A percentile compares a stretch with the other conserved stretches of the same genome.
Conservation (phyloP, 2,329 filamentous ascomycete genomes). For the Sarocladium strictum region DNA sequence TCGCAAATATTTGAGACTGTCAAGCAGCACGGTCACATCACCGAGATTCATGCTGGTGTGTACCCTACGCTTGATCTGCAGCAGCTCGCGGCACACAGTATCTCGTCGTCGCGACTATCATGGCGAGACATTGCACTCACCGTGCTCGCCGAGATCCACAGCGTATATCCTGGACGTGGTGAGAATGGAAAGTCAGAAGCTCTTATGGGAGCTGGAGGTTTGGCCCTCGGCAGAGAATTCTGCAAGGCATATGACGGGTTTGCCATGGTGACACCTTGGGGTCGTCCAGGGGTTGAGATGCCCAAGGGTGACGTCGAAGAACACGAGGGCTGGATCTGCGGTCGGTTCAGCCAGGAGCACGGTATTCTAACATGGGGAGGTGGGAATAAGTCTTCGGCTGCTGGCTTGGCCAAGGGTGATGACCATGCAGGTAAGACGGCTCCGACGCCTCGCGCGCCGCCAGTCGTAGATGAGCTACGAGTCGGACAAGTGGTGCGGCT, state of each 20-base stretch:
- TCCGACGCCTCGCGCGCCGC: not conserved
- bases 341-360: slow-evolving; percentile 71
- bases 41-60: slow-evolving; percentile 72
- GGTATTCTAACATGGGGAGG: slow-evolving; percentile 58
- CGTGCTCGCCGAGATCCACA: slow-evolving; percentile 66
- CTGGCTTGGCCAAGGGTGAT: not conserved
- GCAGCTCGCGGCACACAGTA: slow-evolving; percentile 67
- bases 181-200: slow-evolving; percentile 48
- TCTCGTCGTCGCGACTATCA: slow-evolving; percentile 34
- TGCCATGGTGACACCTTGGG: slow-evolving; percentile 62
- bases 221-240: slow-evolving; percentile 69
- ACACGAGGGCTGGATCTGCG: slow-evolving; percentile 59
- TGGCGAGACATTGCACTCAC: slow-evolving; percentile 58
- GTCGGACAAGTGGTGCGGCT: slow-evolving; percentile 64
- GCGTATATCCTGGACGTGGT: slow-evolving; percentile 57
- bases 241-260: slow-evolving; percentile 67
- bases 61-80: slow-evolving; percentile 74
- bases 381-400: slow-evolving; percentile 13
- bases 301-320: slow-evolving; percentile 25
- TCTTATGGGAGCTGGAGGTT: slow-evolving; percentile 60
- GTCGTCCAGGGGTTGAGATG: slow-evolving; percentile 22
- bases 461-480: slow-evolving; percentile 2
- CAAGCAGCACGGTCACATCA: slow-evolving; percentile 31
- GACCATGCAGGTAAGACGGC: slow-evolving; percentile 1
- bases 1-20: slow-evolving; percentile 19